phyloP scores from a whole-genome alignment of 306 rosid genomes.

The Heteromeles arbutifolia region DNA sequence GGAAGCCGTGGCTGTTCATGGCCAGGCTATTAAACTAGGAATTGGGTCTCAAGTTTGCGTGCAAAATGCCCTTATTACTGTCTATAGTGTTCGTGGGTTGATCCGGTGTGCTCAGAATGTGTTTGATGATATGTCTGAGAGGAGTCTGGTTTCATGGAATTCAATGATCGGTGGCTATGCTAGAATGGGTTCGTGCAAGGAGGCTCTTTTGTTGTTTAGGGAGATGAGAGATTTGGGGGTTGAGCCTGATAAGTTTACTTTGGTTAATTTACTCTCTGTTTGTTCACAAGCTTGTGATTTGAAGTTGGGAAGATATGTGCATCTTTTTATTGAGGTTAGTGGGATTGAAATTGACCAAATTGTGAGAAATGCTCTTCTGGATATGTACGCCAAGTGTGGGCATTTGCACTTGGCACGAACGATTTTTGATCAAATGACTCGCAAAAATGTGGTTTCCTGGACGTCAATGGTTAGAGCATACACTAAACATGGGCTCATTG shows the following conservation, averaged over 20 bases:
- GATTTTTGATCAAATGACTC: constrained; percentile 41
- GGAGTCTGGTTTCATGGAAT: constrained; percentile 67
- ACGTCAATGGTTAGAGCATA: constrained; percentile 62
- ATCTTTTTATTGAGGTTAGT: constrained; percentile 31
- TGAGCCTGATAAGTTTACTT: constrained; percentile 49
- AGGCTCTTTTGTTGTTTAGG: constrained; percentile 39
- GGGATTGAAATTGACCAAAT: constrained; percentile 51
- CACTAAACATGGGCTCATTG: constrained; percentile 46
- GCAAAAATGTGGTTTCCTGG: constrained; percentile 58
- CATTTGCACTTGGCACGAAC: constrained; percentile 35
- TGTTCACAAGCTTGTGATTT: constrained; percentile 47
- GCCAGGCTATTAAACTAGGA: constrained; percentile 54
- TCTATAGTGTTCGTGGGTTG: constrained; percentile 40
- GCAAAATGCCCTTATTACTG: constrained; percentile 45
- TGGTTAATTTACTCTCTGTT: constrained; percentile 64
- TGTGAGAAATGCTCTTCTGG: constrained; percentile 50
- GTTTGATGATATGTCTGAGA: constrained; percentile 52
- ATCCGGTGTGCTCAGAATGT: constrained; percentile 34
- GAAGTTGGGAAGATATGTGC: constrained; percentile 48
- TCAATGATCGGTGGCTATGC: constrained; percentile 60
- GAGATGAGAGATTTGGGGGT: constrained; percentile 40
- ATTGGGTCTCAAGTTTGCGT: constrained; percentile 39
- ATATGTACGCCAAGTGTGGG: constrained; percentile 72
- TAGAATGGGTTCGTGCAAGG: constrained; percentile 29
- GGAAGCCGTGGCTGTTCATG: constrained; percentile 47